phyloP scores from a whole-genome alignment of 2,329 filamentous ascomycete genomes.

The Ophiostoma perfectum region DNA sequence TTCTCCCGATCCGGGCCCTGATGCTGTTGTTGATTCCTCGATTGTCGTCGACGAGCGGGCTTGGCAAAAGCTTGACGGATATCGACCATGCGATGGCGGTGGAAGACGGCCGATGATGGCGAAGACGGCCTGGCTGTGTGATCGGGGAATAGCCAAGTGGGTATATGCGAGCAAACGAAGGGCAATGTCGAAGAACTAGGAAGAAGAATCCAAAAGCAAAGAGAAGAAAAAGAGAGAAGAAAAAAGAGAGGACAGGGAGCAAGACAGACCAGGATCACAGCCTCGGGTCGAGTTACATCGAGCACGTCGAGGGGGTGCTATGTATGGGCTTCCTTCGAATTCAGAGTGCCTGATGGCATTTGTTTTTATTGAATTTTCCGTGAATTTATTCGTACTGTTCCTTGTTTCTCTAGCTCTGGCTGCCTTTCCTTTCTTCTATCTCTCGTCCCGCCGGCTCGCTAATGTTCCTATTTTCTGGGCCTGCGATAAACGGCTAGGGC shows the following conservation, averaged over 20 bases:
- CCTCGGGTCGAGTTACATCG: background rate
- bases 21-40: background rate
- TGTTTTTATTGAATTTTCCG: background rate
- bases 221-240: background rate
- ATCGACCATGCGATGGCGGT: background rate
- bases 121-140: background rate
- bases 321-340: background rate
- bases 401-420: background rate
- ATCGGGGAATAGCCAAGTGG: background rate
- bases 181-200: background rate
- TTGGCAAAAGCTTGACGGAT: slow-evolving; percentile 16
- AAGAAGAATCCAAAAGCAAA: background rate
- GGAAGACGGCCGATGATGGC: background rate
- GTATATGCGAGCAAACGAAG: background rate
- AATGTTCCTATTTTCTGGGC: background rate
- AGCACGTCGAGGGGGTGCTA: background rate
- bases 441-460: background rate
- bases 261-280: background rate
- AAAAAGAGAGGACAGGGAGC: background rate
- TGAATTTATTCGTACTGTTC: background rate
- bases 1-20: background rate
- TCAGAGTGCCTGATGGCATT: background rate
- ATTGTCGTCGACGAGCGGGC: background rate
- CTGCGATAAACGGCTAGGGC: slow-evolving; percentile 7
- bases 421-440: background rate